phyloP scores from a whole-genome alignment of 345 rosid genomes.

The Ceriops decandra region DNA sequence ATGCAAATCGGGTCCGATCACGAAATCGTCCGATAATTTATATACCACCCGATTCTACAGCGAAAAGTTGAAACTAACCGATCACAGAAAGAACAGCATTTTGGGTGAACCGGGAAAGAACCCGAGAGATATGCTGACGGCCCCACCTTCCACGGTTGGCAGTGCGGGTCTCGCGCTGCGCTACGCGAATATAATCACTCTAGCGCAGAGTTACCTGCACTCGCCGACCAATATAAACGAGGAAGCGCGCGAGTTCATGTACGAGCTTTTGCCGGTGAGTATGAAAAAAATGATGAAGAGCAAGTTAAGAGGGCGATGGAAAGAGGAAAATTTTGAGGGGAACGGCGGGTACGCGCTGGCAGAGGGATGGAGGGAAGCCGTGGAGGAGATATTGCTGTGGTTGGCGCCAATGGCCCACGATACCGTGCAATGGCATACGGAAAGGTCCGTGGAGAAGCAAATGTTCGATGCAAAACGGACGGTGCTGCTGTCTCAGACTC shows the following conservation, averaged over 20 bases:
- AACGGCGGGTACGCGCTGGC: conserved; percentile 18
- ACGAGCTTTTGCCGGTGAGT: conserved; percentile 36
- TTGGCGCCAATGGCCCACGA: conserved; percentile 47
- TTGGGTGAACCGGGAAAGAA: background rate
- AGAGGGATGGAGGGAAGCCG: conserved; percentile 40
- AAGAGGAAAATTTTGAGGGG: background rate
- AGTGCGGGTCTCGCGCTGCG: conserved; percentile 44
- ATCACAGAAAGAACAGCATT: background rate
- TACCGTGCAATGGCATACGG: conserved; percentile 51
- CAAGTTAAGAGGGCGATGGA: conserved; percentile 34
- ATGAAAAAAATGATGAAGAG: conserved; percentile 29
- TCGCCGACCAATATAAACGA: conserved; percentile 21
- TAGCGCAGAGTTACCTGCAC: conserved; percentile 34
- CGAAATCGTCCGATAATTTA: background rate
- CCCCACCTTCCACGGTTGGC: conserved; percentile 37
- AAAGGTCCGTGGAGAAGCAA: conserved; percentile 46
- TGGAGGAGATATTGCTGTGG: conserved; percentile 45
- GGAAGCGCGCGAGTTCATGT: conserved; percentile 35
- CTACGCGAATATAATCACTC: conserved; percentile 41
- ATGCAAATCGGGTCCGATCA: conserved; percentile 30
- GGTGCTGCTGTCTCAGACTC: conserved; percentile 44
- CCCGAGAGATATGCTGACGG: conserved; percentile 14
- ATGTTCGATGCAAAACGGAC: conserved; percentile 33
- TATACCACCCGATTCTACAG: conserved; percentile 14
- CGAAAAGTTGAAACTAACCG: conserved; percentile 7